Evolutionary conservation across 768 basidiomycete genomes (phyloP).

Genomic region (Tricholoma saponaceum): DNA sequence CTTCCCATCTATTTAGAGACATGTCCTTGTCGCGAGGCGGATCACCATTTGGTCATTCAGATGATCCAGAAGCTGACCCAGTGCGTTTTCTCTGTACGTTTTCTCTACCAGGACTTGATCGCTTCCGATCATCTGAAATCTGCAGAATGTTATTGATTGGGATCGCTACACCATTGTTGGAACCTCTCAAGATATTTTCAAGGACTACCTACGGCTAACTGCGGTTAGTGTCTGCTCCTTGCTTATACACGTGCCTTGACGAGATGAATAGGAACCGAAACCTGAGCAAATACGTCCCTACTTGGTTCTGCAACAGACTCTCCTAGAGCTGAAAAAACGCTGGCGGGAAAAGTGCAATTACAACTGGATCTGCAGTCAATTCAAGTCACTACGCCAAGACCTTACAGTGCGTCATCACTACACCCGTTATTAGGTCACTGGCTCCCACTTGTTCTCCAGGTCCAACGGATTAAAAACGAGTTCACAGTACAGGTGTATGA

Average conservation of each 20-base stretch:
- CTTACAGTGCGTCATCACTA: conserved; percentile 70
- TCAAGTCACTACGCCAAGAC: conserved; percentile 97
- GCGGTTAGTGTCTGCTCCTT: conserved; percentile 47
- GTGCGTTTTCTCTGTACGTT: conserved; percentile 37
- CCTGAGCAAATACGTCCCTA: conserved; percentile 93
- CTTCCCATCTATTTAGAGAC: conserved; percentile 50
- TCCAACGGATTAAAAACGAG: conserved; percentile 97
- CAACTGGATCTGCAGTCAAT: conserved; percentile 94
- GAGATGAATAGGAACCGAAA: conserved; percentile 77
- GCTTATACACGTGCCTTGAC: background rate
- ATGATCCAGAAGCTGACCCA: conserved; percentile 72
- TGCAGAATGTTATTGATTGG: conserved; percentile 94
- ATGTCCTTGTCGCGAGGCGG: conserved; percentile 43
- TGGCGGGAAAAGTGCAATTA: conserved; percentile 81
- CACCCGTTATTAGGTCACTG: conserved; percentile 6
- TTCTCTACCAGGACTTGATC: background rate
- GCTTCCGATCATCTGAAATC: background rate
- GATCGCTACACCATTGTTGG: conserved; percentile 95
- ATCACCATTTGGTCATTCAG: conserved; percentile 45
- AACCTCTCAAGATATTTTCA: conserved; percentile 84
- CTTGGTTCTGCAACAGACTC: conserved; percentile 75
- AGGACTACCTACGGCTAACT: conserved; percentile 92
- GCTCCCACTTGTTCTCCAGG: conserved; percentile 44
- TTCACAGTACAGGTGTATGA: conserved; percentile 98
- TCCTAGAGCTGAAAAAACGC: conserved; percentile 79